Percentiles rank a stretch among this genome's conserved stretches.
phyloP scores from a whole-genome alignment of 2,329 filamentous ascomycete species.

The Allantophomopsis cytisporea region DNA sequence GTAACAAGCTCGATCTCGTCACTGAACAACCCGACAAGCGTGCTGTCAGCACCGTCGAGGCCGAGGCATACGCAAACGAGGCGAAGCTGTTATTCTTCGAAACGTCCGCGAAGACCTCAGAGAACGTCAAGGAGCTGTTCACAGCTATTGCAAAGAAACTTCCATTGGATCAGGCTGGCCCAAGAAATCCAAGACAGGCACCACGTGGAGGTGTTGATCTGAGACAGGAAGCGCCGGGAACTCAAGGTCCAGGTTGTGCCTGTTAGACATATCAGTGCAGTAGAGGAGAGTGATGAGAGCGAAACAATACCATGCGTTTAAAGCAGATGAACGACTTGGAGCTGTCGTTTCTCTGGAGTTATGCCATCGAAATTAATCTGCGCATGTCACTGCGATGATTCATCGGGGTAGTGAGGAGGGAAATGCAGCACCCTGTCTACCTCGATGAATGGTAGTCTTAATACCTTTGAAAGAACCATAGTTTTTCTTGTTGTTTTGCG shows the following conservation, averaged over 20 bases:
- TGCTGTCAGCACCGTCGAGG: slow-evolving; percentile 77
- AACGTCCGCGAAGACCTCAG: slow-evolving; percentile 92
- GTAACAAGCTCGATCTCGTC: slow-evolving; percentile 95
- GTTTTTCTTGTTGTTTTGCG: slow-evolving; percentile 5
- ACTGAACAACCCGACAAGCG: slow-evolving; percentile 92
- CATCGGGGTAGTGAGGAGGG: no score
- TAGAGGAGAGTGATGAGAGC: not conserved
- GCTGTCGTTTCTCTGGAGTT: no score
- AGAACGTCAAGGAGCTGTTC: slow-evolving; percentile 92
- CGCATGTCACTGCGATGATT: no score
- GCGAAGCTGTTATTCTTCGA: slow-evolving; percentile 95
- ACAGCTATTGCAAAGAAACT: slow-evolving; percentile 97
- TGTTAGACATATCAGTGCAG: slow-evolving; percentile 30
- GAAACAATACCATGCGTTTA: no score
- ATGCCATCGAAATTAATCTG: no score
- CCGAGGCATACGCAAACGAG: slow-evolving; percentile 89
- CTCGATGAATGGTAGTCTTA: no score
- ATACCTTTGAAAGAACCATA: no score
- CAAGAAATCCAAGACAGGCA: slow-evolving; percentile 63
- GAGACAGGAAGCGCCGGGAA: slow-evolving; percentile 36
- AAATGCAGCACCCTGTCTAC: no score
- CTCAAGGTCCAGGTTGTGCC: slow-evolving; percentile 47
- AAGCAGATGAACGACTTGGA: no score
- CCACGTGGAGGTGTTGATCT: slow-evolving; percentile 48
- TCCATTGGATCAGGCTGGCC: slow-evolving; percentile 90